These are phyloP conservation scores for Populus pruinosa DNA, from an alignment of 345 rosid species.

Conservation along the genomic window DNA sequence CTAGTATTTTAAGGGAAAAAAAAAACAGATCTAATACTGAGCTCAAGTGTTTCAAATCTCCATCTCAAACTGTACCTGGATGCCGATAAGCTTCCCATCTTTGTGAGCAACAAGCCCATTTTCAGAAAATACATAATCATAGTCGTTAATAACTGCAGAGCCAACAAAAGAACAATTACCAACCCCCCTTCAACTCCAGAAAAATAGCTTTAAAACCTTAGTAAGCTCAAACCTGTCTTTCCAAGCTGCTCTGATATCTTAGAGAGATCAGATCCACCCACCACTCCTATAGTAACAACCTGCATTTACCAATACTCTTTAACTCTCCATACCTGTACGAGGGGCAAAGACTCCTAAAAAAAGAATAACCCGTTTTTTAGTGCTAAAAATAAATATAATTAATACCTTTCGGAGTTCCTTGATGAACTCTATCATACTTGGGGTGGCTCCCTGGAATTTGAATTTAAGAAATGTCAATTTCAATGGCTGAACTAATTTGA, in stretches of 20 bases:
- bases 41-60: background rate
- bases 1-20: background rate
- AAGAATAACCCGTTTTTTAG: too few species aligned
- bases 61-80: slow-evolving; percentile 51
- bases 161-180: background rate
- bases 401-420: slow-evolving; percentile 65
- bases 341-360: background rate
- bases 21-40: background rate
- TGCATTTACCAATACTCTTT: slow-evolving; percentile 15
- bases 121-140: slow-evolving; percentile 91
- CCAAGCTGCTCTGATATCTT: slow-evolving; percentile 98
- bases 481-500: background rate
- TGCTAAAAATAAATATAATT: background rate
- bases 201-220: background rate
- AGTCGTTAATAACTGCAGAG: slow-evolving; percentile 72
- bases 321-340: background rate
- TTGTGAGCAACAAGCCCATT: slow-evolving; percentile 96
- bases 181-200: background rate
- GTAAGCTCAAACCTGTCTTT: slow-evolving; percentile 49
- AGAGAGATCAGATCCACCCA: slow-evolving; percentile 89
- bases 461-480: background rate
- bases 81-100: slow-evolving; percentile 78
- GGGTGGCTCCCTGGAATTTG: slow-evolving; percentile 45
- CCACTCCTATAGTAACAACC: slow-evolving; percentile 88
- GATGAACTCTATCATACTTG: slow-evolving; percentile 61